Percentiles rank a stretch among this genome's conserved stretches.
Evolutionary conservation across 805 yeast species (phyloP).

Genomic region (Candida tammaniensis): DNA sequence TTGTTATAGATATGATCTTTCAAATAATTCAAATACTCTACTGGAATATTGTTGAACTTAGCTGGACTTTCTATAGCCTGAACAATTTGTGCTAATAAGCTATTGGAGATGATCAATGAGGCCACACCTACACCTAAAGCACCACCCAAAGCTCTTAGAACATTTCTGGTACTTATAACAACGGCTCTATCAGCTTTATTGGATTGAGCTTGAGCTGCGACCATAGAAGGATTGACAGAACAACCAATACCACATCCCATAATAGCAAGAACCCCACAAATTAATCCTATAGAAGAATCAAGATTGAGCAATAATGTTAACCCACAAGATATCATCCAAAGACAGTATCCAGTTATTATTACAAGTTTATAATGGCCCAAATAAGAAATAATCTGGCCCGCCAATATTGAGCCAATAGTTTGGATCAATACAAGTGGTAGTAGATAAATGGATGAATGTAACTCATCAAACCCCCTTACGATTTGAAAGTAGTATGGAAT

Average conservation of each 20-base stretch:
- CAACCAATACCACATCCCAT: constrained; percentile 43
- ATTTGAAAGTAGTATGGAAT: constrained; percentile 24
- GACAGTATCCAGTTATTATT: constrained; percentile 37
- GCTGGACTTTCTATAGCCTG: constrained; percentile 9
- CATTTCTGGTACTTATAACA: constrained; percentile 32
- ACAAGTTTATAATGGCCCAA: constrained; percentile 43
- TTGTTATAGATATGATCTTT: constrained; percentile 27
- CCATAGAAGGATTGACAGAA: constrained; percentile 53
- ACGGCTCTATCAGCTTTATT: constrained; percentile 32
- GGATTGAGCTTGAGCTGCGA: constrained; percentile 51
- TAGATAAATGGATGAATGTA: constrained; percentile 39
- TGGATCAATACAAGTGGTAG: constrained; percentile 46
- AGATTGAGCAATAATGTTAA: constrained; percentile 30
- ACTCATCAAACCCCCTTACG: constrained; percentile 37
- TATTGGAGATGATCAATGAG: constrained; percentile 26
- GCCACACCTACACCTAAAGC: constrained; percentile 31
- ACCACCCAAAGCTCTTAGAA: constrained; percentile 33
- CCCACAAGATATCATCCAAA: constrained; percentile 43
- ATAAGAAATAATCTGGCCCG: constrained; percentile 45
- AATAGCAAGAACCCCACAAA: constrained; percentile 18
- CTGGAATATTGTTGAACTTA: constrained; percentile 10
- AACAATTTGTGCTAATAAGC: constrained; percentile 19
- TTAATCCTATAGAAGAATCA: constrained; percentile 27
- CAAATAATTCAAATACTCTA: constrained; percentile 16
- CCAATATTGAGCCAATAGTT: constrained; percentile 38